Evolutionary conservation across 352 stramenopile genomes (phyloP).

Genomic region (Phytophthora idaei): DNA sequence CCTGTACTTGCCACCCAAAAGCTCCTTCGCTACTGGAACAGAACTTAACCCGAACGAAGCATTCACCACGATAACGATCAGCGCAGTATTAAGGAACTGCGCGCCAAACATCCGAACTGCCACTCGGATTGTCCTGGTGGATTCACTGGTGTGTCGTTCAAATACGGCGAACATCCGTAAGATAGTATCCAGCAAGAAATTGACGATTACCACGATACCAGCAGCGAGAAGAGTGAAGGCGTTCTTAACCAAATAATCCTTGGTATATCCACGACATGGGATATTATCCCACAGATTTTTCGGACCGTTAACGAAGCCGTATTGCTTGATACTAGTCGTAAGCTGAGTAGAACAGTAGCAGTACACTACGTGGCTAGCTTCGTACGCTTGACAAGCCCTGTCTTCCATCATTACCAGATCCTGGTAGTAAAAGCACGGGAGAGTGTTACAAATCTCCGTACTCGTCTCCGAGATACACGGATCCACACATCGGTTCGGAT

Average conservation of each 20-base stretch:
- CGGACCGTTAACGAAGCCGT: slow-evolving; percentile 44
- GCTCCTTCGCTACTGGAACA: slow-evolving; percentile 36
- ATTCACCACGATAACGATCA: slow-evolving; percentile 68
- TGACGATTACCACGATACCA: slow-evolving; percentile 51
- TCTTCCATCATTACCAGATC: slow-evolving; percentile 22
- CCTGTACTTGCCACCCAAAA: slow-evolving; percentile 49
- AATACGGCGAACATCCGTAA: slow-evolving; percentile 50
- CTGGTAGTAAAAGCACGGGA: slow-evolving; percentile 54
- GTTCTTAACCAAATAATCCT: slow-evolving; percentile 54
- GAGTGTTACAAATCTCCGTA: slow-evolving; percentile 38
- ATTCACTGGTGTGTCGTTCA: slow-evolving; percentile 60
- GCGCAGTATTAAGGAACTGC: slow-evolving; percentile 64
- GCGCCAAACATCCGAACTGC: slow-evolving; percentile 55
- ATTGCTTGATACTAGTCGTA: slow-evolving; percentile 27
- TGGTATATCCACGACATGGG: slow-evolving; percentile 51
- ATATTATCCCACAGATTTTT: slow-evolving; percentile 40
- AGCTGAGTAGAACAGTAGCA: slow-evolving; percentile 53
- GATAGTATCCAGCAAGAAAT: slow-evolving; percentile 51
- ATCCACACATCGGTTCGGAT: slow-evolving; percentile 40
- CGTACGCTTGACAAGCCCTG: slow-evolving; percentile 42
- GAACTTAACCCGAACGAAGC: slow-evolving; percentile 37
- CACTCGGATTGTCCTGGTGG: slow-evolving; percentile 46
- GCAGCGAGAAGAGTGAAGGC: slow-evolving; percentile 48
- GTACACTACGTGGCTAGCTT: slow-evolving; percentile 42
- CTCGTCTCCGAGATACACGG: slow-evolving; percentile 42